phyloP scores from a whole-genome alignment of 495 filamentous ascomycete genomes.

The Penicillium chermesinum region DNA sequence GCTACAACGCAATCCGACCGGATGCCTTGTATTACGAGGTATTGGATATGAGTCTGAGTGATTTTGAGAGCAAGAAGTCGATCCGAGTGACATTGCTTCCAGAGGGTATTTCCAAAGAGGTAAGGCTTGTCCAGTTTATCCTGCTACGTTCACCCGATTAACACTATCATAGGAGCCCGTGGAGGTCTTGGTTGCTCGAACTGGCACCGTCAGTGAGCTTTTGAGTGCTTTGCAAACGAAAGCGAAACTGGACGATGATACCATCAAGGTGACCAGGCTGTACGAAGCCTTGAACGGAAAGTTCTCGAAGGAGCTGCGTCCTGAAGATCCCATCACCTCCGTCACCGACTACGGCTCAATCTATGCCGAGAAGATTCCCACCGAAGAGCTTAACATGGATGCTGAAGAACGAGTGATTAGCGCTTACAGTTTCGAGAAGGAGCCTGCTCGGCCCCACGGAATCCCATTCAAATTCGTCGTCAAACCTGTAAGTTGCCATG shows the following conservation, averaged over 20 bases:
- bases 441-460: slow-evolving; percentile 70
- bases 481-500: slow-evolving; percentile 63
- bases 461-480: slow-evolving; percentile 89
- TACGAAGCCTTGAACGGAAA: slow-evolving; percentile 77
- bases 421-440: slow-evolving; percentile 87
- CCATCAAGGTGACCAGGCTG: slow-evolving; percentile 61
- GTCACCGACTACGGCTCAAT: slow-evolving; percentile 83
- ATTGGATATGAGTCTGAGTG: slow-evolving; percentile 86
- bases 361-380: slow-evolving; percentile 72
- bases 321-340: slow-evolving; percentile 59
- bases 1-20: slow-evolving; percentile 59
- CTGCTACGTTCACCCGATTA: too few species aligned
- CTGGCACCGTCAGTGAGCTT: slow-evolving; percentile 70
- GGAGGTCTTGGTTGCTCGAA: slow-evolving; percentile 81
- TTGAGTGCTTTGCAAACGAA: slow-evolving; percentile 71
- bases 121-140: too few species aligned
- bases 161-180: too few species aligned
- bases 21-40: slow-evolving; percentile 88
- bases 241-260: slow-evolving; percentile 68
- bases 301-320: slow-evolving; percentile 66
- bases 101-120: slow-evolving; percentile 90
- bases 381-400: slow-evolving; percentile 65
- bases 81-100: slow-evolving; percentile 77
- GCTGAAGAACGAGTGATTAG: slow-evolving; percentile 59
- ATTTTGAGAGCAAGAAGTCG: slow-evolving; percentile 83